Evolutionary conservation across 257 asterid species (phyloP), one percentile per base, ranked within the genome.

Genomic region (Solanum arcanum): DNA sequence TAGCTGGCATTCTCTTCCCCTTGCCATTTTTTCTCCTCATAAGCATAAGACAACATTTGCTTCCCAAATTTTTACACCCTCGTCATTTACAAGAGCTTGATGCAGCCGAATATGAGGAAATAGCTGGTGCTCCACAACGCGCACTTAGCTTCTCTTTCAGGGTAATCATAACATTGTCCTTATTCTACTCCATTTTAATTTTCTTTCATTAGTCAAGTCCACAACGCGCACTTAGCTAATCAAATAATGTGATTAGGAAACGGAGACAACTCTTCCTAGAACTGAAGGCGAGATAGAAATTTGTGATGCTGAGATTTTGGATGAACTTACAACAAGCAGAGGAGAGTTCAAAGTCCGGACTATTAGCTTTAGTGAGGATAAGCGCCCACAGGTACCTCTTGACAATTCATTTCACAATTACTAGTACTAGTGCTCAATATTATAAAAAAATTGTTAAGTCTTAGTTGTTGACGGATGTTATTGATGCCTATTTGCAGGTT

Each of bases 1-100:
- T 94, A 56, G 97, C 91, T 35, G 97, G 97, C 5, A 92, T 94
- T 85, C 90, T 94, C 18, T 94, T 94, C 46, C 95, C 97, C 5
- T 60, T 94, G 83, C 95, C 95, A 21, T 93, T 94, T 75, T 92
- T 94, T 87, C 90, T 93, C 18, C 94, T 94, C 39, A 85, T 94
- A 23, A 86, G 89, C 90, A 88, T 92, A 76, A 87, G 95, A n/a
- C 92, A 94, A 18, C 89, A 94, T 81, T 3, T 93, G 68, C 92
- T 94, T 14, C 97, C 97, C 31, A 94, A 87, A 86, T 35, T 93
- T 20, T 89, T 94, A 39, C 88, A 44, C 9, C 81, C 90, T 52
- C 89, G 60, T 15, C 77, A 90, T 86, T 90, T 94, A 9, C 90
- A 83, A 68, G 94, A 94, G 85, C 94, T 94, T 3, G 97, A 94